Evolutionary conservation across 2,329 filamentous ascomycete species (phyloP), one percentile per base, ranked within the genome.

Genomic region (Geoglossum cookeanum): DNA sequence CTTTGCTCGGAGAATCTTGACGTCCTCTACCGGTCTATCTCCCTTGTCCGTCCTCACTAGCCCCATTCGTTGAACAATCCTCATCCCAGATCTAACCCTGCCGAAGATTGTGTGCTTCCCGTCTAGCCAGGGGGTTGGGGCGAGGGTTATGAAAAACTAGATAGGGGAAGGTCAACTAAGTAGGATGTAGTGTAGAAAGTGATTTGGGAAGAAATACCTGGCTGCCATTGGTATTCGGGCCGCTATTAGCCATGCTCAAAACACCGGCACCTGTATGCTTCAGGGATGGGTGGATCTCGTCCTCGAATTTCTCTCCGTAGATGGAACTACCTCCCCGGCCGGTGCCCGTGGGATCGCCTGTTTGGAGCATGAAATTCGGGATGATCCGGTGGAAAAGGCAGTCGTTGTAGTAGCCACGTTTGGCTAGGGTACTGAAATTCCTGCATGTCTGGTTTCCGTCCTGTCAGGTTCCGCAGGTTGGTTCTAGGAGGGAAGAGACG

Each of bases 51-150:
- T 95, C 73, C 85, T 87, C 55, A 95, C 88, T 58, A 92, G 68
- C 0, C 90, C 92, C 80, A 98, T 86, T 62, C 88, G 78, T 74
- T 87, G 83, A 32, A 97, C 82, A n/a, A 91, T 76, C 58, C 78
- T 75, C 78, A 97, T 80, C 0, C 92, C 92, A 57, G 72, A 79
- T 73, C 85, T 90, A 44, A 98, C 89, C 57, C 91, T 75, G 0
- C 92, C 92, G 67, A 98, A 98, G 63, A 98, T 94, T 9, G 90
- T 94, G 69, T 98, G 91, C 70, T 95, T 96, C 27, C 90, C 89
- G 70, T 98, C 92, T 59, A 98, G 72, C 91, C 91, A 97, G 0
- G 92, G 92, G 15, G 92, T 91, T 3, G 91, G 91, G 6, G 89
- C 91, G 37, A 97, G 76, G 0, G 92, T 97, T 63, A 98, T 82